Base-by-base conservation (phyloP, 1,139 yeast species). In the Meyerozyma athensensis region DNA sequence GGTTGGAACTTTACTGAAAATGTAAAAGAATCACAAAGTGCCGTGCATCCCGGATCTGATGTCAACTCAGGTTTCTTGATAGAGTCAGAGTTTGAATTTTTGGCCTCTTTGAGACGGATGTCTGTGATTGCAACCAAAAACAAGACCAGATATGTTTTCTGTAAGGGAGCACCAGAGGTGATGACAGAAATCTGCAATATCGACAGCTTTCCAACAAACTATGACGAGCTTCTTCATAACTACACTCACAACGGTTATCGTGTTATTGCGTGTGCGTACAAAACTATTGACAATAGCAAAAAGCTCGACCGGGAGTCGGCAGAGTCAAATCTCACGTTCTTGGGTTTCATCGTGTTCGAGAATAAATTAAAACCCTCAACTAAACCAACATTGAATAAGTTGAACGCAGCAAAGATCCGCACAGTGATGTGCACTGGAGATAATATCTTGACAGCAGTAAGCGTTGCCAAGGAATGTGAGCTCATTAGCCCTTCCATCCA, bases 91-190 rank as follows among this genome's bases (percentile, higher is more conserved):
- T 89, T 79, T 60, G 98, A 92, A 48, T 92, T 92, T 58, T 72
- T 86, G 10, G 80, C 97, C 0, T 75, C 81, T 26, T 64, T 94
- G 44, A 79, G 98, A 57, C 72, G 98, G 52, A 92, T 92, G 97
- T 82, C 95, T 39, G 97, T 89, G 0, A 59, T 89, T 40, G 78
- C 80, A 14, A 57, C 55, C 28, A 19, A 26, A 4, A 52, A 55
- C 38, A 64, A 56, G 35, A 59, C 59, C 20, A 55, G 61, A 38
- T 63, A 61, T 43, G 77, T 86, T 0, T 83, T 77, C 54, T 85
- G 94, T 10, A 92, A 92, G 56, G 99, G 99, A 36, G 98, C 99
- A 0, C 99, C 99, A 0, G 99, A 92, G 58, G 86, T 90, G n/a
- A 86, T 92, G 74, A 67, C 73, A 26, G 84, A 80, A 20, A 78